Evolutionary conservation across 129 eudicot species (phyloP), one percentile per base, ranked within the genome.

Genomic region (Smallanthus sonchifolius): DNA sequence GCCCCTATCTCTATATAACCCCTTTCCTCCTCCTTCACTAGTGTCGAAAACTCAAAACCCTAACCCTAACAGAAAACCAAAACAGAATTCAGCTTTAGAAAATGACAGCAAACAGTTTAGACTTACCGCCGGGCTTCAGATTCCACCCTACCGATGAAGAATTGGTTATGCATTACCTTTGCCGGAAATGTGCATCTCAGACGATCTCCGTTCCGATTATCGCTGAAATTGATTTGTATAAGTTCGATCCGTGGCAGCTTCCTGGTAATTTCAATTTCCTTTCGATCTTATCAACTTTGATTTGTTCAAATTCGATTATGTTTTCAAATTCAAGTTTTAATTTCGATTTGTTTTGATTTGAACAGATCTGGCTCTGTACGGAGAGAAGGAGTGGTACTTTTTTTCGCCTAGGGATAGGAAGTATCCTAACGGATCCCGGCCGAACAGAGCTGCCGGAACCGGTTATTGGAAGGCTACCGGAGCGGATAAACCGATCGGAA

Each of bases 401-500:
- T 87, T 87, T 49, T 80, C 89, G 13, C 93, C 93, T 1, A n/a
- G 93, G 39, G 93, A 87, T 65, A 72, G 93, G 13, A 87, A 87
- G 64, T 87, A 87, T 8, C 93, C 93, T 5, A 85, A 87, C 28
- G 93, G 93, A 16, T 87, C 93, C 7, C 78, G 93, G 70, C 93
- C 93, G 9, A 87, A 87, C 4, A 68, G 93, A 75, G 89, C 93
- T 30, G 93, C 93, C 2, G 93, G 93, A 20, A 71, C 81, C 3
- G 93, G 93, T 37, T 87, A 85, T 20, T 87, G 93, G 93, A 87
- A 87, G 81, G 93, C 93, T 13, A 87, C 93, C 14, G 93, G 93
- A 40, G 93, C 93, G 0, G 93, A 87, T 34, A 87, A 87, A 52
- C 87, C 93, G 37, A 87, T 87, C 55, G 93, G 93, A 7, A 83